Evolutionary conservation across 2,329 filamentous ascomycete species (phyloP).

Genomic region (Nigrospora sphaerica): DNA sequence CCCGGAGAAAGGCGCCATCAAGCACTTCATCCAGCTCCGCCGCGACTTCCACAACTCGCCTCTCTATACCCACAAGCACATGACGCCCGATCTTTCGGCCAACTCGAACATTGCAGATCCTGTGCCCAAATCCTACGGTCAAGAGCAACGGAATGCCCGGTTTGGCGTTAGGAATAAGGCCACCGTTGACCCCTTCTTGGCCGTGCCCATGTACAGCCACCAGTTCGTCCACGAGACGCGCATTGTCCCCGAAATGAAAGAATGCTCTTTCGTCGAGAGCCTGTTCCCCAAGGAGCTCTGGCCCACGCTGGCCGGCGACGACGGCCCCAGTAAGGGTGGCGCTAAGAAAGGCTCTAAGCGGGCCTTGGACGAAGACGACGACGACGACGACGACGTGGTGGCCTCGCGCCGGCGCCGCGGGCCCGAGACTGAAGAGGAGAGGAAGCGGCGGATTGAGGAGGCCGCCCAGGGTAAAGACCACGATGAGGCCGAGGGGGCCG

Average conservation of each 20-base stretch:
- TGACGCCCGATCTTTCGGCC: constrained; percentile 9
- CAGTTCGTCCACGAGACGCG: constrained; percentile 44
- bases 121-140: constrained; percentile 40
- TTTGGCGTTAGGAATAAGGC: constrained; percentile 49
- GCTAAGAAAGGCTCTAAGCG: constrained; percentile 35
- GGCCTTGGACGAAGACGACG: constrained; percentile 32
- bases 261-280: constrained; percentile 38
- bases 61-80: constrained; percentile 49
- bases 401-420: constrained; percentile 9
- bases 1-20: constrained; percentile 39
- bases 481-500: constrained; percentile 21
- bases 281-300: constrained; percentile 52
- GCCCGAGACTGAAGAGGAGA: constrained; percentile 24
- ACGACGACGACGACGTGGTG: constrained; percentile 12
- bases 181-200: constrained; percentile 50
- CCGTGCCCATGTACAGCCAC: constrained; percentile 51
- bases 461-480: constrained; percentile 26
- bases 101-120: constrained; percentile 26
- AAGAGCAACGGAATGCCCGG: constrained; percentile 50
- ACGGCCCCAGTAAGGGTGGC: constrained; percentile 16
- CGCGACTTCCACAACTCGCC: constrained; percentile 48
- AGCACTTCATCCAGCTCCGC: constrained; percentile 47
- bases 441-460: constrained; percentile 23
- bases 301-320: constrained; percentile 41
- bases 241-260: constrained; percentile 45